Conservation (phyloP, 2,329 filamentous ascomycete species). For the Ceratocystis destructans region DNA sequence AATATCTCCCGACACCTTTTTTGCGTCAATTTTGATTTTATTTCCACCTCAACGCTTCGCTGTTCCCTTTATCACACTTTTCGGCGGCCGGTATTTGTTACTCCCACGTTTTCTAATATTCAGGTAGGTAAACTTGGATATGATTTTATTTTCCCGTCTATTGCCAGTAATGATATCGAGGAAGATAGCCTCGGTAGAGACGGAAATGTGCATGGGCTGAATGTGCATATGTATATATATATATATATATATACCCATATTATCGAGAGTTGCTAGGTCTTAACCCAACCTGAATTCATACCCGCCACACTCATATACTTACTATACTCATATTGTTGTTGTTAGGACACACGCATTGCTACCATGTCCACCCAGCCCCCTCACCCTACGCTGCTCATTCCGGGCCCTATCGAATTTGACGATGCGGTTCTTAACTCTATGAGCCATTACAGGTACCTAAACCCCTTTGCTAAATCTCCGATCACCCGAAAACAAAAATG, state of each 20-base stretch:
- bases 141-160: background rate
- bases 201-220: background rate
- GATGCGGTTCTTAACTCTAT: conserved; percentile 92
- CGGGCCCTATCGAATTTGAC: conserved; percentile 94
- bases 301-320: background rate
- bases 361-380: conserved; percentile 47
- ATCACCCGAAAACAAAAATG: conserved; percentile 14
- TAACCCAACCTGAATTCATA: background rate
- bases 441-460: conserved; percentile 68
- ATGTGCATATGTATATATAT: background rate
- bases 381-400: conserved; percentile 73
- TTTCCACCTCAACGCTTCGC: background rate
- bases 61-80: background rate
- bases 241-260: too few relatives aligned
- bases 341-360: conserved; percentile 22
- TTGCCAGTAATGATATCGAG: background rate
- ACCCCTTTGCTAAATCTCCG: background rate
- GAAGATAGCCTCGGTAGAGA: background rate
- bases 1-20: background rate
- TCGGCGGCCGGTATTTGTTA: background rate
- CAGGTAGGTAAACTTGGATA: background rate
- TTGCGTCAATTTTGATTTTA: conserved; percentile 3
- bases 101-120: background rate
- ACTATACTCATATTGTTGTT: background rate
- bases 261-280: background rate